phyloP scores from a whole-genome alignment of 2,329 filamentous ascomycete species.

The Claviceps sp. region DNA sequence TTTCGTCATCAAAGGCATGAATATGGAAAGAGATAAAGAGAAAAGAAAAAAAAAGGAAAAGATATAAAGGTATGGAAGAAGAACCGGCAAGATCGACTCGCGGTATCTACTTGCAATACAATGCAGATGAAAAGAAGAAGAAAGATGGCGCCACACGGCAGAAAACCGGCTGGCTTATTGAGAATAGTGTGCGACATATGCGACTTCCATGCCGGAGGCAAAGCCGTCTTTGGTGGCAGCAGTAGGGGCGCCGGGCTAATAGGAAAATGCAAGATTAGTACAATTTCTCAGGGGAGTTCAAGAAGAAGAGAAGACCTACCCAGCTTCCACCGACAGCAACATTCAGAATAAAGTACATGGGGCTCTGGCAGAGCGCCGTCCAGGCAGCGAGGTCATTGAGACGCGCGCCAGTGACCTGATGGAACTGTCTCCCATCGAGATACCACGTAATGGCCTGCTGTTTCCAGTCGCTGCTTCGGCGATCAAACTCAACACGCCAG shows the following conservation, averaged over 20 bases:
- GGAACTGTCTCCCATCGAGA: conserved; percentile 30
- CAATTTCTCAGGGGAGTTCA: not conserved
- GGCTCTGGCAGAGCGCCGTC: conserved; percentile 34
- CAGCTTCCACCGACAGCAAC: conserved; percentile 40
- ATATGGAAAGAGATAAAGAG: no score
- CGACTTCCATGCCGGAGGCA: conserved; percentile 37
- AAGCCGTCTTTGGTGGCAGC: conserved; percentile 29
- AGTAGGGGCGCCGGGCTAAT: conserved; percentile 36
- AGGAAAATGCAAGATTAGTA: not conserved
- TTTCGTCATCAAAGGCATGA: no score
- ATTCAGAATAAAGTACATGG: conserved; percentile 40
- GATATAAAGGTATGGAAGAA: no score
- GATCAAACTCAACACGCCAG: conserved; percentile 37
- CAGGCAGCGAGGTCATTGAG: conserved; percentile 34
- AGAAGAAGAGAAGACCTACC: conserved; percentile 24
- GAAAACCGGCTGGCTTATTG: not conserved
- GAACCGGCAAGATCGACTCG: no score
- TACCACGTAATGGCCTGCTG: conserved; percentile 39
- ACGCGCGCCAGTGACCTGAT: conserved; percentile 28
- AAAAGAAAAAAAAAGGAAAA: no score
- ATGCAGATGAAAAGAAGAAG: no score
- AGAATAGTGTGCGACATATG: conserved; percentile 32
- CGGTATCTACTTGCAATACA: no score
- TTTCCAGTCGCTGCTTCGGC: conserved; percentile 29
- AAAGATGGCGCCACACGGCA: no score